These are phyloP conservation scores for Petasospora rhodanensis DNA, from an alignment of 1,139 yeast genomes.

Conservation along the genomic window DNA sequence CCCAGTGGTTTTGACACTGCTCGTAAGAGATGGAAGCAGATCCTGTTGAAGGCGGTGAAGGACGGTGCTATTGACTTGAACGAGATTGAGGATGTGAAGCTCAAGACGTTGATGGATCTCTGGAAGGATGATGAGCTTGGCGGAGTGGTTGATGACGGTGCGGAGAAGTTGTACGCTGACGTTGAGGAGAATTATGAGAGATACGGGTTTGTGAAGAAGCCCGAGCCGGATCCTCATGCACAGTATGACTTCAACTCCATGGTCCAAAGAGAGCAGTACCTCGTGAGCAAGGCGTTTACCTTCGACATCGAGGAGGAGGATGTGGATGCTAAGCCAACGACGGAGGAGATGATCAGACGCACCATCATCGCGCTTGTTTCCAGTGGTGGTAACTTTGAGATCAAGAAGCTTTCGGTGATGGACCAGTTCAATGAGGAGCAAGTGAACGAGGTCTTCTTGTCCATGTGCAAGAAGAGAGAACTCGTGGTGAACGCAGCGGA, in stretches of 20 bases:
- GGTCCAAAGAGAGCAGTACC: conserved; percentile 48
- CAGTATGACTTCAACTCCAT: conserved; percentile 35
- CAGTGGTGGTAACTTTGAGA: conserved; percentile 45
- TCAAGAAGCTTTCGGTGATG: conserved; percentile 42
- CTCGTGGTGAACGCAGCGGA: conserved; percentile 40
- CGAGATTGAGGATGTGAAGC: conserved; percentile 46
- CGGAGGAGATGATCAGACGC: conserved; percentile 22
- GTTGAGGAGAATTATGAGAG: conserved; percentile 29
- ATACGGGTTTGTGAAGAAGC: conserved; percentile 28
- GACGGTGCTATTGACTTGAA: conserved; percentile 41
- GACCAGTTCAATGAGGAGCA: conserved; percentile 38
- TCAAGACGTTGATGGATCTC: conserved; percentile 44
- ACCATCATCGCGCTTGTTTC: conserved; percentile 56
- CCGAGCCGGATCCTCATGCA: conserved; percentile 13
- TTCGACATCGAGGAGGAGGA: conserved; percentile 21
- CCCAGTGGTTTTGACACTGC: conserved; percentile 50
- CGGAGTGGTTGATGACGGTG: conserved; percentile 20
- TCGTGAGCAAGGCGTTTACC: conserved; percentile 38
- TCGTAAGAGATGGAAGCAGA: conserved; percentile 53
- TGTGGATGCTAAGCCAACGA: conserved; percentile 2
- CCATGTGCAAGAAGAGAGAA: conserved; percentile 50
- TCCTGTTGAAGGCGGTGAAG: conserved; percentile 49
- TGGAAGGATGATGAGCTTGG: conserved; percentile 51
- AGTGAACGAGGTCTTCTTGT: conserved; percentile 47
- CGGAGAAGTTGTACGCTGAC: conserved; percentile 27